A percentile compares a stretch with the other conserved stretches of the same genome.
phyloP scores from a whole-genome alignment of 2,329 filamentous ascomycete genomes.

The Elsinoe australis region DNA sequence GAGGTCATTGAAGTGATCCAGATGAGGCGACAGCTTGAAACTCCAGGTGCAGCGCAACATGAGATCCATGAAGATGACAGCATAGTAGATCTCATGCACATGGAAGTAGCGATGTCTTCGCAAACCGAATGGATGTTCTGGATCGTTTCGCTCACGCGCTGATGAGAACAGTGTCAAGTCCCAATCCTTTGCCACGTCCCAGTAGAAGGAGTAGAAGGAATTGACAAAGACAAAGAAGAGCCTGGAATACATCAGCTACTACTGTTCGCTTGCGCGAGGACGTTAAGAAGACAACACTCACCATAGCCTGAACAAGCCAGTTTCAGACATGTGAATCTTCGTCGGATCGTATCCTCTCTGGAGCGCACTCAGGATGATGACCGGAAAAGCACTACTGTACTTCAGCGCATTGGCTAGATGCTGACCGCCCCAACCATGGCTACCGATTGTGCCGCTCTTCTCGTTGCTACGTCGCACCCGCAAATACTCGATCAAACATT shows the following conservation, averaged over 20 bases:
- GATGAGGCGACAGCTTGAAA: constrained; percentile 72
- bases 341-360: constrained; percentile 55
- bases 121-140: constrained; percentile 68
- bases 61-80: constrained; percentile 69
- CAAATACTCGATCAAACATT: constrained; percentile 82
- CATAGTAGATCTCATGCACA: constrained; percentile 69
- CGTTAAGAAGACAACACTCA: no score
- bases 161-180: constrained; percentile 70
- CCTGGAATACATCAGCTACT: constrained; percentile 43
- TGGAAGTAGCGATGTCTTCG: constrained; percentile 67
- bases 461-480: constrained; percentile 58
- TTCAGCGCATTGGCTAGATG: constrained; percentile 92
- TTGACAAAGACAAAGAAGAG: constrained; percentile 69
- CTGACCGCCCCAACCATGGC: constrained; percentile 67
- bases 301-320: constrained; percentile 50
- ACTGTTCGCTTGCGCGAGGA: no score
- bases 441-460: constrained; percentile 33
- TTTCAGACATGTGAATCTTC: constrained; percentile 47
- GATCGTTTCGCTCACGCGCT: constrained; percentile 48
- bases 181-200: constrained; percentile 96
- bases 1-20: constrained; percentile 77
- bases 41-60: constrained; percentile 84
- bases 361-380: constrained; percentile 71
- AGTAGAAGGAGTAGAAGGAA: constrained; percentile 94
- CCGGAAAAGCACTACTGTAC: constrained; percentile 89